These are phyloP conservation scores for Rostrohypoxylon terebratum DNA, from an alignment of 495 filamentous ascomycete genomes.

Conservation along the genomic window DNA sequence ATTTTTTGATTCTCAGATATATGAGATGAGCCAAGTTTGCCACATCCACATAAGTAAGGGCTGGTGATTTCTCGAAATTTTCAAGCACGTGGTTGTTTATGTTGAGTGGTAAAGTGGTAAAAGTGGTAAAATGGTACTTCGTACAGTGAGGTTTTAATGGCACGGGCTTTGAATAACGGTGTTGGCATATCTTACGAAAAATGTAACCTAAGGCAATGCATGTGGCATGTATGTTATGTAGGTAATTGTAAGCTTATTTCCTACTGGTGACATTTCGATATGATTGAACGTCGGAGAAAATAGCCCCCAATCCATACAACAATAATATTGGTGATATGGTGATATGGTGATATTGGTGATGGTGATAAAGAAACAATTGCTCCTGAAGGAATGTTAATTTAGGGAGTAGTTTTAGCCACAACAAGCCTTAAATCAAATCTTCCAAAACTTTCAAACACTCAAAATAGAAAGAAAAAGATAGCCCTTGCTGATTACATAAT, in stretches of 20 bases:
- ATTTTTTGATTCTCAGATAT: background rate
- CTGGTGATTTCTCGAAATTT: background rate
- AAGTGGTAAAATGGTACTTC: no score
- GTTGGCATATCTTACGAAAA: constrained; percentile 7
- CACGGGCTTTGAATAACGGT: background rate
- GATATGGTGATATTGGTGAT: no score
- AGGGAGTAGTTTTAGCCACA: background rate
- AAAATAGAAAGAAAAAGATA: background rate
- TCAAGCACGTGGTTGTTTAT: constrained; percentile 2
- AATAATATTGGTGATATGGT: background rate
- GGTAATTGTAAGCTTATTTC: constrained; percentile 5
- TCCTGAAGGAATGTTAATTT: background rate
- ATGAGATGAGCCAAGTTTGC: background rate
- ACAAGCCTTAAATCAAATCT: no score
- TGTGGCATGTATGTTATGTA: background rate
- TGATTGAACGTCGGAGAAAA: background rate
- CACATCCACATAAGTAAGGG: background rate
- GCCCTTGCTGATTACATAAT: background rate
- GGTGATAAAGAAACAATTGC: background rate
- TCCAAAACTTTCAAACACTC: background rate
- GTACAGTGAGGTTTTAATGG: constrained; percentile 1
- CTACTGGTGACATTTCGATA: constrained; percentile 1
- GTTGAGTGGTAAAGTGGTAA: background rate
- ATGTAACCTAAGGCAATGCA: background rate
- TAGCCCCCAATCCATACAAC: background rate